Evolutionary conservation across 2,329 filamentous ascomycete genomes (phyloP), one percentile per base, ranked within the genome.

Genomic region (Escovopsis sp.): DNA sequence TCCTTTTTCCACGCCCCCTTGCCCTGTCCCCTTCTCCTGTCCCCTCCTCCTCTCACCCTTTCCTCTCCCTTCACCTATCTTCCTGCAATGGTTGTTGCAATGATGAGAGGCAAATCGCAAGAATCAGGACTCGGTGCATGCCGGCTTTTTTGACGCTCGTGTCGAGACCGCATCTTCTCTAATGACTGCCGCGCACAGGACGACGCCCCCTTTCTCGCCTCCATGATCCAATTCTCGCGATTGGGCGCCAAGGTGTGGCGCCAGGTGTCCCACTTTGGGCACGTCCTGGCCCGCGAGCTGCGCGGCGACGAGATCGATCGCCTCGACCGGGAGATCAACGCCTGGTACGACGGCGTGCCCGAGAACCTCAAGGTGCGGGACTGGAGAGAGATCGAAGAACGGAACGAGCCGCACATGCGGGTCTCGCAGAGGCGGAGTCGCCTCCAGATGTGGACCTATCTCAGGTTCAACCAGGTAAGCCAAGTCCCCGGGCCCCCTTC

Each of bases 241-340:
- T 76, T 94, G 27, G 79, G 78, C 19, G 86, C 84, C 38, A 87
- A 83, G 52, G 82, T 94, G 9, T 94, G 86, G 85, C 73, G 72
- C 36, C 77, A 84, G 4, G 77, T 90, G 10, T 72, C 82, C 26
- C 74, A 78, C 33, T 76, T 75, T 31, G 76, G 80, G 17, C 64
- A 65, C 0, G 56, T 66, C 29, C 61, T 72, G n/a, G 65, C 72
- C 1, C 66, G 70, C 26, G 76, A 80, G 27, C 63, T 82, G 35
- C 76, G 76, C 41, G 71, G 73, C 23, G 76, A 82, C 40, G 79
- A 88, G 42, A 82, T 94, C 39, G 78, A 80, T 19, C 76, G 75
- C 33, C 66, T 94, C 6, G 87, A 94, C 50, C 78, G 77, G 40
- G 81, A 92, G 48, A 78, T 94, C 33, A 62, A 90, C 4, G 74